Evolutionary conservation across 2,329 filamentous ascomycete genomes (phyloP), one percentile per base, ranked within the genome.

Genomic region (Paramyrothecium sp.): DNA sequence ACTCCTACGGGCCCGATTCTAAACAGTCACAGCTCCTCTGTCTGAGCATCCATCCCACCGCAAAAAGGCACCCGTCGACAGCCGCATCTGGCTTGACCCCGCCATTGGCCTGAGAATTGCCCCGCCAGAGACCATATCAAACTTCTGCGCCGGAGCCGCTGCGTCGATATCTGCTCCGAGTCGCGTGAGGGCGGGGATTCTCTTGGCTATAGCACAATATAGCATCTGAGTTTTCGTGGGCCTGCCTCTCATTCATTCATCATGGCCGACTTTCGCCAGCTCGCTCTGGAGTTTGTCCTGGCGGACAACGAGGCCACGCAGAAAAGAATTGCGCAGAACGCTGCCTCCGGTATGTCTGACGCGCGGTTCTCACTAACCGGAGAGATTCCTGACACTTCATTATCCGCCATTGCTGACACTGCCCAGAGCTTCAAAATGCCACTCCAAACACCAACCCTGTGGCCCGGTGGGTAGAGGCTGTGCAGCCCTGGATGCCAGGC

Each of bases 381-480:
- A 46, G 10, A 26, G 11, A 50, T 11, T 57, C 30, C 30, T n/a
- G 30, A 50, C 12, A 13, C n/a, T 23, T 52, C 1, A 55, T 16
- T 33, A 41, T 51, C 13, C 5, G n/a, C n/a, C n/a, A 54, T 55
- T 61, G 26, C 56, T 68, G 44, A 69, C 57, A 11, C 7, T 22
- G 23, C n/a, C 3, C 21, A 81, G 80, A 76, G 59, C 80, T 84
- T 21, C 72, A 81, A 65, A 69, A 67, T 55, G 73, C 78, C 8
- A 61, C 75, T 0, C 70, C 77, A 46, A 76, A 69, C 61, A 75
- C 78, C 51, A 74, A 78, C 51, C 74, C 78, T 3, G 74, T 84
- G 48, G 80, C 79, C 17, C 78, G 80, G 65, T 84, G 81, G 81
- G 81, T 83, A 26, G 78, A 81, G 50, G 80, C 81, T 38, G 79